Percentiles rank a stretch among this genome's conserved stretches.
Evolutionary conservation across 306 rosid genomes (phyloP).

Genomic region (Prunus mongolica): DNA sequence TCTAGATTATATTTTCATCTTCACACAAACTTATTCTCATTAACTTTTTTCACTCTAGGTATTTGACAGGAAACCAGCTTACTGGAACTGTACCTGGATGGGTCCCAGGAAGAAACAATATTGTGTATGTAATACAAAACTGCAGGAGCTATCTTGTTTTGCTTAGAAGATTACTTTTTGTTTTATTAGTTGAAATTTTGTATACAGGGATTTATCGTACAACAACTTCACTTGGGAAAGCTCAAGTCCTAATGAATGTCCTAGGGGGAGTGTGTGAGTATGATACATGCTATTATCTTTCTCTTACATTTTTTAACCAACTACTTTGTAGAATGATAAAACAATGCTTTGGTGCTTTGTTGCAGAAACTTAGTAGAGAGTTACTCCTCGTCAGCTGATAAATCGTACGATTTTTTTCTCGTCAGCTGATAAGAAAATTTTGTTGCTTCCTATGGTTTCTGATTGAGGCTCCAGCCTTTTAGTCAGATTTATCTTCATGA

Average conservation of each 20-base stretch:
- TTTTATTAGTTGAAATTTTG: slow-evolving; percentile 12
- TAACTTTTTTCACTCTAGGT: slow-evolving; percentile 41
- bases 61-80: slow-evolving; percentile 70
- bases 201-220: slow-evolving; percentile 75
- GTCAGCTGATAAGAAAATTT: slow-evolving; percentile 26
- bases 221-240: slow-evolving; percentile 77
- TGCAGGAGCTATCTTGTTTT: background rate
- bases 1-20: background rate
- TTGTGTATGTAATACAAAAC: slow-evolving; percentile 41
- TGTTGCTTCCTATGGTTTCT: slow-evolving; percentile 13
- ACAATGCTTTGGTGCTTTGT: slow-evolving; percentile 24
- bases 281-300: slow-evolving; percentile 10
- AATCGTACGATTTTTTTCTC: slow-evolving; percentile 46
- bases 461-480: background rate
- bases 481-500: background rate
- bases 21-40: slow-evolving; percentile 1
- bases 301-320: background rate
- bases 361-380: slow-evolving; percentile 86
- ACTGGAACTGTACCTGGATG: slow-evolving; percentile 67
- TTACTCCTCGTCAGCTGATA: slow-evolving; percentile 55
- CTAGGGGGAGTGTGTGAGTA: slow-evolving; percentile 73
- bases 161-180: background rate
- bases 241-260: slow-evolving; percentile 67
- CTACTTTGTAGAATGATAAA: background rate
- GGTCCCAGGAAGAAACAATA: slow-evolving; percentile 49